Evolutionary conservation across 805 yeast species (phyloP), one percentile per base, ranked within the genome.

Genomic region (Zygotorulaspora sp.): DNA sequence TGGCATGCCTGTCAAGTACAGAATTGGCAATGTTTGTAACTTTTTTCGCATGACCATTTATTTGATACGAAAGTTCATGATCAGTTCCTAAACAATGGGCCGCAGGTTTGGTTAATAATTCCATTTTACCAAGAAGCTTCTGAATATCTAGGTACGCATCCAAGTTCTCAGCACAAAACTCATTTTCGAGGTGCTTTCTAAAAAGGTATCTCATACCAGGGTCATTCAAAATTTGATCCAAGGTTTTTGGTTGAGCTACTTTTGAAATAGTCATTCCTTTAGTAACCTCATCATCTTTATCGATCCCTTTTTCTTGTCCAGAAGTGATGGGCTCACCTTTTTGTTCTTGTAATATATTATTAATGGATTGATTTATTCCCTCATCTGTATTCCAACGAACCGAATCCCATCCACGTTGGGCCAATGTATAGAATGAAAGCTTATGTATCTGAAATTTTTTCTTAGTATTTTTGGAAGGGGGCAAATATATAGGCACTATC

Each of bases 141-240:
- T 66, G 66, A 33, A 84, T 70, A 41, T 78, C 83, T 36, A 72
- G 59, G 55, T 76, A 84, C 3, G 82, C 86, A 45, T 80, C 80
- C n/a, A 84, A 57, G 50, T 85, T 87, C 53, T 87, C 96, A 2
- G 72, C 73, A 53, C 95, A 86, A 38, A 71, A 68, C 35, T 78
- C 82, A 20, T 68, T 71, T 34, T 72, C 76, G 35, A 87, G 57
- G 54, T 83, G 87, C n/a, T 66, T 64, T 44, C 77, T 69, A 59
- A 87, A 84, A 7, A 85, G 58, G 38, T 75, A 77, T 37, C 82
- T 68, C 65, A 80, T 63, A 0, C 92, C 96, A 0, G 95, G 94
- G 55, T 87, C 95, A 7, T 62, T 60, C 7, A 87, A 53, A 3
- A 81, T 67, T 6, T 69, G 68, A 21, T 65, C 60, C 24, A 66